Base-by-base conservation (phyloP, 129 eudicot genomes). In the Saposhnikovia divaricata region DNA sequence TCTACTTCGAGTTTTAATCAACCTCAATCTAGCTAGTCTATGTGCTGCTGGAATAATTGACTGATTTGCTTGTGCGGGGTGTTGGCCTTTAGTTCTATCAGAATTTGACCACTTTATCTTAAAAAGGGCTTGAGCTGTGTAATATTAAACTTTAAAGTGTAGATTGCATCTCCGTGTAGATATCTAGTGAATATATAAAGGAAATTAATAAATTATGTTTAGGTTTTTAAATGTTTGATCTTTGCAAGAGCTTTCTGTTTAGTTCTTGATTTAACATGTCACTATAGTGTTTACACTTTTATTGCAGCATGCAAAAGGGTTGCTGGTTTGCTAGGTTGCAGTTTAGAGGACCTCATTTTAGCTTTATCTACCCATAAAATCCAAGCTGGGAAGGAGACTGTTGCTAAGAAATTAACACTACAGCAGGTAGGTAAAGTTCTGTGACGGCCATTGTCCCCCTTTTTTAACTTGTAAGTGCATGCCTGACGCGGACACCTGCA, bases 321-420 rank as follows among this genome's bases (percentile, higher is more conserved):
- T 77, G 89, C 99, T 83, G 81, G 85, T 82, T 90, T 92, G 90
- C 73, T 96, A 77, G 97, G 99, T 46, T 92, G 98, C 87, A 82
- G 77, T 79, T 82, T 81, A 73, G 78, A 87, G 77, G 93, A 92
- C 82, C 91, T 96, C 83, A 87, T 74, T 68, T 79, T 69, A 85
- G 87, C 88, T 84, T n/a, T n/a, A n/a, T n/a, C n/a, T n/a, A n/a
- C n/a, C n/a, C n/a, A n/a, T n/a, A n/a, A n/a, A n/a, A n/a, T n/a
- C n/a, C n/a, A n/a, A n/a, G n/a, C n/a, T n/a, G n/a, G n/a, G n/a
- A n/a, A n/a, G n/a, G n/a, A n/a, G n/a, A n/a, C n/a, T n/a, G n/a
- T n/a, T n/a, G n/a, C n/a, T n/a, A n/a, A n/a, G n/a, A n/a, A n/a
- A n/a, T n/a, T n/a, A n/a, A n/a, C n/a, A n/a, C n/a, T n/a, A n/a